Conservation (phyloP, 345 rosid species). For the Moricandia moricandioides region DNA sequence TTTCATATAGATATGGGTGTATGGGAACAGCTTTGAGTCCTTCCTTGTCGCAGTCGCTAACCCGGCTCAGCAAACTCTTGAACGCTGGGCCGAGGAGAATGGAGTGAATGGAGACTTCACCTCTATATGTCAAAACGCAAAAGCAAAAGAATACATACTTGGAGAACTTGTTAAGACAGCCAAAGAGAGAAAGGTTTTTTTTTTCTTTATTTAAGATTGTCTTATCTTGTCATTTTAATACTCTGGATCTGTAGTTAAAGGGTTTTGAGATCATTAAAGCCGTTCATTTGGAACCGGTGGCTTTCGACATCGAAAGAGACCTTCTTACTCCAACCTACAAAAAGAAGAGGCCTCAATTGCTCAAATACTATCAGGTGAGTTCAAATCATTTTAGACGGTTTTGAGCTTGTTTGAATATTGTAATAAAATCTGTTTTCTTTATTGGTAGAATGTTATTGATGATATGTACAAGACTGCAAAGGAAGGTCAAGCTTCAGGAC, state of each 20-base stretch:
- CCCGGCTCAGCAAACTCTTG: slow-evolving; percentile 60
- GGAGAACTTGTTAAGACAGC: slow-evolving; percentile 65
- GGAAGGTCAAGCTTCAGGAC: slow-evolving; percentile 25
- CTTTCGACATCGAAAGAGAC: slow-evolving; percentile 72
- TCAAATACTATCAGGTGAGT: slow-evolving; percentile 67
- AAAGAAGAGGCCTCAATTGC: slow-evolving; percentile 87
- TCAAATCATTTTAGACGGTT: background rate
- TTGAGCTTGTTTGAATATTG: background rate
- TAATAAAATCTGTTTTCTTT: background rate
- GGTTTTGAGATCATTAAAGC: slow-evolving; percentile 71
- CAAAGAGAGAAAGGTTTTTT: slow-evolving; percentile 63
- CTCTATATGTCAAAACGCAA: slow-evolving; percentile 58
- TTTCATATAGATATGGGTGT: slow-evolving; percentile 65
- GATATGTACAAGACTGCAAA: slow-evolving; percentile 35
- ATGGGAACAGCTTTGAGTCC: slow-evolving; percentile 84
- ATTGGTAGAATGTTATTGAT: slow-evolving; percentile 28
- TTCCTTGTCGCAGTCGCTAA: slow-evolving; percentile 68
- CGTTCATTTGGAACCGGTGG: slow-evolving; percentile 71
- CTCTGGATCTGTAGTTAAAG: slow-evolving; percentile 51
- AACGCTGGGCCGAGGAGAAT: slow-evolving; percentile 67
- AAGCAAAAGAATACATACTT: slow-evolving; percentile 57
- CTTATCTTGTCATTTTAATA: background rate
- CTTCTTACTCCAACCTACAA: slow-evolving; percentile 88
- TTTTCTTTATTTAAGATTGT: background rate
- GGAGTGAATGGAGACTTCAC: slow-evolving; percentile 56